Base-by-base conservation (phyloP, 345 rosid genomes). In the Linum trigynum region DNA sequence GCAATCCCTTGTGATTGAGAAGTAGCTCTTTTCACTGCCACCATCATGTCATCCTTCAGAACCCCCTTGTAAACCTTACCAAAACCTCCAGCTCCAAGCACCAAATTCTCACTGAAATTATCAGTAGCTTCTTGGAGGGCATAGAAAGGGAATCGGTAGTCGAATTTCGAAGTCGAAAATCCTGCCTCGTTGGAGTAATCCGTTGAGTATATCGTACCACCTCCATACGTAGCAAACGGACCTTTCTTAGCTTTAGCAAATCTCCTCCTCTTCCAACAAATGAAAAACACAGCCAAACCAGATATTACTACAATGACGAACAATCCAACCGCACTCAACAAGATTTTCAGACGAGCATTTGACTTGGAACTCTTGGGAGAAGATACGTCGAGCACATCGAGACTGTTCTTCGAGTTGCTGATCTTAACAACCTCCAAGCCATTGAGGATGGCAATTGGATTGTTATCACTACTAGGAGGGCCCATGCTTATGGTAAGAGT, bases 401-500 rank as follows among this genome's bases (percentile, higher is more conserved):
- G 61, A 37, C 61, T 57, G 61, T 57, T 37, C 61, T 57, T 57
- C 12, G 61, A 57, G 61, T 57, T 57, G 61, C 61, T 57, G 36
- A 57, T 57, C 61, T 57, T 57, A 4, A 57, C 38, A 8, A 57
- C 11, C 61, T 57, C 61, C 61, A 57, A 37, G 10, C 61, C 61
- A 5, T 57, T 57, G 38, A 57, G 61, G 7, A 57, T 57, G 38
- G 61, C 61, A 3, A 17, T 37, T 23, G 61, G 12, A 37, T 57
- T 17, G 61, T 17, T 32, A 12, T 32, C 12, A 37, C 23, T 57
- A 36, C 16, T n/a, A 45, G 82, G 72, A 55, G 89, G 82, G 62
- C 96, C 96, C 61, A 92, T 67, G 64, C 91, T 83, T 6, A 92
- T 76, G 43, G 37, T 76, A 63, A 92, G 70, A 7, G 40, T 57